phyloP scores from a whole-genome alignment of 2,329 filamentous ascomycete genomes.

The Trichoderma pleuroti region DNA sequence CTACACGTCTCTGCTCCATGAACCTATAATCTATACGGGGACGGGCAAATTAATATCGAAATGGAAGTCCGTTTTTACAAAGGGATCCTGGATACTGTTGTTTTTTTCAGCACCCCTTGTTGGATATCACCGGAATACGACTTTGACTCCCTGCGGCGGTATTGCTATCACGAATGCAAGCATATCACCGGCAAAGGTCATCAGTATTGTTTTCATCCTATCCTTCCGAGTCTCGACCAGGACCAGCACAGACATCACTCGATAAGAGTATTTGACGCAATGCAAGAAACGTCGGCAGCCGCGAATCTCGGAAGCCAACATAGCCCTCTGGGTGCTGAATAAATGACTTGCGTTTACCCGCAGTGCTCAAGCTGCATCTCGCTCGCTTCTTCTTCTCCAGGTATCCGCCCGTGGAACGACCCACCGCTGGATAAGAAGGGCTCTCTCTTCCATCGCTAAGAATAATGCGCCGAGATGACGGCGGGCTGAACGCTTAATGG shows the following conservation, averaged over 20 bases:
- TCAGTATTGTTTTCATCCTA: background rate
- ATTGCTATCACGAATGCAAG: background rate
- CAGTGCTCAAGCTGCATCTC: background rate
- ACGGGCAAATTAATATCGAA: background rate
- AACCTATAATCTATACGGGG: background rate
- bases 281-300: background rate
- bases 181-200: background rate
- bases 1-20: background rate
- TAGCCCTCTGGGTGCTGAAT: background rate
- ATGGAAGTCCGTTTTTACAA: background rate
- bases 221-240: background rate
- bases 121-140: background rate
- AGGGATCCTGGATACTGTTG: background rate
- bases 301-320: background rate
- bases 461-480: slow-evolving; percentile 4
- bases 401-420: background rate
- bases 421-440: background rate
- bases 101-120: background rate
- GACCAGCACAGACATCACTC: background rate
- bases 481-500: background rate
- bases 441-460: background rate
- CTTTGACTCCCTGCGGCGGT: background rate
- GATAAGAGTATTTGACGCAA: background rate
- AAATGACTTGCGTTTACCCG: background rate
- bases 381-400: slow-evolving; percentile 5